Evolutionary conservation across 2,329 filamentous ascomycete genomes (phyloP).

Genomic region (Coniochaeta ligniaria): DNA sequence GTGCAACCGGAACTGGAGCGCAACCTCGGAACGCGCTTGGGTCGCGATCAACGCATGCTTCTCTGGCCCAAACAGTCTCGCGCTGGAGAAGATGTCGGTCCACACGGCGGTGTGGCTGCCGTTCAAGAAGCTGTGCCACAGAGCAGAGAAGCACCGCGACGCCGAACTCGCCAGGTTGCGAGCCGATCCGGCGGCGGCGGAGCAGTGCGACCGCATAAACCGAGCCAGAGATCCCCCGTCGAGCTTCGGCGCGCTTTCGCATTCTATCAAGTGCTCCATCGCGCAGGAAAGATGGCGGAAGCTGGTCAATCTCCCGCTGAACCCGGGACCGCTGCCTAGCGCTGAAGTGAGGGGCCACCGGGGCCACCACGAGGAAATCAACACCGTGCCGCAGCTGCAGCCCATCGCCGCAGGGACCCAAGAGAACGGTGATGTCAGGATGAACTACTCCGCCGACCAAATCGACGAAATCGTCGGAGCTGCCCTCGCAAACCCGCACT

Average conservation of each 20-base stretch:
- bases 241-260: constrained; percentile 40
- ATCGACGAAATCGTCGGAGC: not conserved
- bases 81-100: constrained; percentile 36
- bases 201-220: constrained; percentile 41
- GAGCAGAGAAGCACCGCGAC: constrained; percentile 43
- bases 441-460: not conserved
- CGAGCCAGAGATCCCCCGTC: constrained; percentile 33
- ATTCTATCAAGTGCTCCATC: constrained; percentile 34
- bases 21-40: constrained; percentile 20
- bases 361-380: not conserved
- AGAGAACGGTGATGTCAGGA: not conserved
- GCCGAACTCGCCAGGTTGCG: constrained; percentile 42
- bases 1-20: constrained; percentile 32
- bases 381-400: not conserved
- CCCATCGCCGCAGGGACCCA: not conserved
- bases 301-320: constrained; percentile 28
- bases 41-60: constrained; percentile 20
- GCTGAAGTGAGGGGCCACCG: not conserved
- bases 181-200: constrained; percentile 39
- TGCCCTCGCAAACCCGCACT: not conserved
- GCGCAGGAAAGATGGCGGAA: constrained; percentile 46
- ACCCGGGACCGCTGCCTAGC: constrained; percentile 6
- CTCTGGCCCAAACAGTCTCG: constrained; percentile 24
- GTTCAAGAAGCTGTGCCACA: constrained; percentile 44
- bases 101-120: constrained; percentile 45